Conservation (phyloP, 371 early-diverging fungal genomes). For the Zopfochytrium polystomum region DNA sequence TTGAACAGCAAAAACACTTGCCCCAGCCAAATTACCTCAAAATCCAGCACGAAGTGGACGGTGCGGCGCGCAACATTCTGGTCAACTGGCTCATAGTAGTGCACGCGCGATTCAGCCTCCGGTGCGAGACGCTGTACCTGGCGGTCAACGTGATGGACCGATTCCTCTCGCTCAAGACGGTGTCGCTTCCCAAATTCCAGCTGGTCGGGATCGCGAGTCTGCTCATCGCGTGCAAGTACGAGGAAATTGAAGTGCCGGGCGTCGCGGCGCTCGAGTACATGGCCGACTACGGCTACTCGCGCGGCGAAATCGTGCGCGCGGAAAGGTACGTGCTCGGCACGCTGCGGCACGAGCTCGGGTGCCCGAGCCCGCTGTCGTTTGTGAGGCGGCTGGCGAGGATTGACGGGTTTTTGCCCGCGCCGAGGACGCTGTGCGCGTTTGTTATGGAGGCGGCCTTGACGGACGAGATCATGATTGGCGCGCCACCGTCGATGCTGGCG, state of each 20-base stretch:
- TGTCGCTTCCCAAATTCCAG: constrained; percentile 51
- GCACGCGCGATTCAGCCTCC: constrained; percentile 57
- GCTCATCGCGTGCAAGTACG: constrained; percentile 60
- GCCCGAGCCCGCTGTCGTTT: constrained; percentile 81
- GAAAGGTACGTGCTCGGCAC: constrained; percentile 80
- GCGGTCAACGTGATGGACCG: constrained; percentile 68
- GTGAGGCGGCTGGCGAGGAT: constrained; percentile 76
- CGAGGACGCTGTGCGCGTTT: constrained; percentile 44
- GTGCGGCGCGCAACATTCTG: constrained; percentile 59
- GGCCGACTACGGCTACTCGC: constrained; percentile 66
- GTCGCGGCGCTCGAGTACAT: constrained; percentile 67
- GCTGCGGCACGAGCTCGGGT: constrained; percentile 72
- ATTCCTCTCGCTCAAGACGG: constrained; percentile 49
- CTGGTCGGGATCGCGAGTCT: constrained; percentile 58
- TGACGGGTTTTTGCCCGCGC: constrained; percentile 39
- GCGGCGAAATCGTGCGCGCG: constrained; percentile 74
- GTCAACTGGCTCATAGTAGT: constrained; percentile 66
- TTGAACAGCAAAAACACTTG: constrained; percentile 20
- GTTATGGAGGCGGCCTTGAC: constrained; percentile 88
- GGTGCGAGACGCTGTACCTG: constrained; percentile 66
- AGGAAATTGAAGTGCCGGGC: constrained; percentile 45
- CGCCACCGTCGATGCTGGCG: constrained; percentile 74
- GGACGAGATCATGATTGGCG: constrained; percentile 72
- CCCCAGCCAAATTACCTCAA: constrained; percentile 45
- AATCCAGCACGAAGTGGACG: constrained; percentile 53